Evolutionary conservation across 495 filamentous ascomycete genomes (phyloP).

Genomic region (Talaromyces liani): DNA sequence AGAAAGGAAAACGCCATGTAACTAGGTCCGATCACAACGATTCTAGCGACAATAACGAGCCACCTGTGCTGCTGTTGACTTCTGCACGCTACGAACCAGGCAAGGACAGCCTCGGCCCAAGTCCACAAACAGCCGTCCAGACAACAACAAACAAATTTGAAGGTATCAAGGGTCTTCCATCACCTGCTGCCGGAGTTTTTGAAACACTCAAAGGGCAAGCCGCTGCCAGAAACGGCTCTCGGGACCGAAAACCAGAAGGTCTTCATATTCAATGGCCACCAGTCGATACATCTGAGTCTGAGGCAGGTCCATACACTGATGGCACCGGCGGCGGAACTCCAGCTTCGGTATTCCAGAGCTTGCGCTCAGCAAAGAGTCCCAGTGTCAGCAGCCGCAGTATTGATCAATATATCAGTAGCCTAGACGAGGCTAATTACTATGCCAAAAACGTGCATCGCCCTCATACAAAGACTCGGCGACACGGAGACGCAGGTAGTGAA

Average conservation of each 20-base stretch:
- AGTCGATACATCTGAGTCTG: constrained; percentile 17
- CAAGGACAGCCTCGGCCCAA: constrained; percentile 30
- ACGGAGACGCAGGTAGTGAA: constrained; percentile 41
- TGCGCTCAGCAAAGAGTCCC: constrained; percentile 40
- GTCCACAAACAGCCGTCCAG: constrained; percentile 47
- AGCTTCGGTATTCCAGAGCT: constrained; percentile 40
- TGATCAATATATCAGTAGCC: constrained; percentile 81
- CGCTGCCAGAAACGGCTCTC: constrained; percentile 59
- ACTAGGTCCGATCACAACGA: constrained; percentile 21
- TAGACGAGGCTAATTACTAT: constrained; percentile 67
- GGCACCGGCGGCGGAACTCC: constrained; percentile 38
- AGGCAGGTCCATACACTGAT: constrained; percentile 12
- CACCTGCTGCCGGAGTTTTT: constrained; percentile 49
- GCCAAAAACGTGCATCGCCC: constrained; percentile 46
- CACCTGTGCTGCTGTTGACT: constrained; percentile 34
- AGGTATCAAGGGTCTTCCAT: constrained; percentile 47
- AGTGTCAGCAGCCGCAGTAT: constrained; percentile 57
- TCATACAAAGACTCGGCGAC: constrained; percentile 51
- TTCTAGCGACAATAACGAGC: constrained; percentile 18
- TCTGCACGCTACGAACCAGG: constrained; percentile 44
- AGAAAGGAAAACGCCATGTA: constrained; percentile 31
- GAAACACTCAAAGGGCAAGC: constrained; percentile 50
- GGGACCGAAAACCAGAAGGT: constrained; percentile 73
- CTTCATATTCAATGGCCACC: constrained; percentile 67
- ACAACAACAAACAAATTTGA: constrained; percentile 31